These are phyloP conservation scores for Neonectria neomacrospora DNA, from an alignment of 2,329 filamentous ascomycete species.

Conservation along the genomic window DNA sequence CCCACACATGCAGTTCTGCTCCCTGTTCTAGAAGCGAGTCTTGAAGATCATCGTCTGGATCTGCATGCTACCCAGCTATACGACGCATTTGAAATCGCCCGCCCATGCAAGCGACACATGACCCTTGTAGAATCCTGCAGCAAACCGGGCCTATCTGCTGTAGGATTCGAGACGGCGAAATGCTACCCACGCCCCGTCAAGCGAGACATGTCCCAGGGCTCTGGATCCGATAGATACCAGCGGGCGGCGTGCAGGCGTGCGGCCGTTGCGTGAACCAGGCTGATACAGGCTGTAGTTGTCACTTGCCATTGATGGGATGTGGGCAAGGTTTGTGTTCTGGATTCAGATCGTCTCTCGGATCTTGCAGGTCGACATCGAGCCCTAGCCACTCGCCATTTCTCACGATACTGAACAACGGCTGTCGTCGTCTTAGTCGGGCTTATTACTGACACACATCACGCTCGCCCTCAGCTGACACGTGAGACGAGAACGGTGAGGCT, in stretches of 20 bases:
- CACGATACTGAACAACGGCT: not conserved
- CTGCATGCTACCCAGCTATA: not conserved
- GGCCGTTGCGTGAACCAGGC: not conserved
- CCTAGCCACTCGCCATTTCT: not conserved
- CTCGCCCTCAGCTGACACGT: not conserved
- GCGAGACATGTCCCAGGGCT: not conserved
- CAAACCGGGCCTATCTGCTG: not conserved
- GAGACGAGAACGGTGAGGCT: not conserved
- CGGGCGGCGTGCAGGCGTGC: not conserved
- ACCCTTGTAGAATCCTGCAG: not conserved
- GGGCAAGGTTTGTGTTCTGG: not conserved
- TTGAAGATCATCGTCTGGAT: not conserved
- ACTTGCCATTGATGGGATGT: not conserved
- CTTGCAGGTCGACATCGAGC: not conserved
- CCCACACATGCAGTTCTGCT: not conserved
- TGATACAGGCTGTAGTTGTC: not conserved
- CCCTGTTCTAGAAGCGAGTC: not conserved
- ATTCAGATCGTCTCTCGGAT: not conserved
- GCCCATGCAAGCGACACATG: not conserved
- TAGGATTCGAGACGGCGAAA: not conserved
- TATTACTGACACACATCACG: not conserved
- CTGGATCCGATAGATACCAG: conserved; percentile 2
- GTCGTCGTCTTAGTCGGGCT: not conserved
- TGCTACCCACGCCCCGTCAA: not conserved
- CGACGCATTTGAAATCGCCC: not conserved